Percentiles rank a stretch among this genome's conserved stretches.
phyloP scores from a whole-genome alignment of 129 eudicot genomes.

The Pulicaria dysenterica region DNA sequence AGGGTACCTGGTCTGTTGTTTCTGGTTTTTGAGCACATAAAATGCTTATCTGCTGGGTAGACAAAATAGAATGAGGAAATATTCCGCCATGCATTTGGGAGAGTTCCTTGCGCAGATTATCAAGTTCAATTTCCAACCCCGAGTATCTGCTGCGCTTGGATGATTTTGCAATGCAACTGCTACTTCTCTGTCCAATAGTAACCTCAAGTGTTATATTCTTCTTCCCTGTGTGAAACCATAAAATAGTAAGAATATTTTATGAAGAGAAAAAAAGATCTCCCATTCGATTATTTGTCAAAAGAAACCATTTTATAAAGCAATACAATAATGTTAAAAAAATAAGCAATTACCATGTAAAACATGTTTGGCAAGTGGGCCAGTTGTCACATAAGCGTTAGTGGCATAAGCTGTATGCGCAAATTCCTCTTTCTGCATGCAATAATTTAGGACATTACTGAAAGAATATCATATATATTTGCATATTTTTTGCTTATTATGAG shows the following conservation, averaged over 20 bases:
- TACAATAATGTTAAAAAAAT: background rate
- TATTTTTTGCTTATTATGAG: background rate
- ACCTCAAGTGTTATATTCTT: slow-evolving; percentile 71
- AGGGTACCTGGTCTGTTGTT: slow-evolving; percentile 67
- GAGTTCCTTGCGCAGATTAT: slow-evolving; percentile 78
- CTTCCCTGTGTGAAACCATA: slow-evolving; percentile 51
- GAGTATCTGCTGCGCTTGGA: slow-evolving; percentile 60
- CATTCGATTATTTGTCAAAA: background rate
- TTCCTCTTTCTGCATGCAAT: slow-evolving; percentile 84
- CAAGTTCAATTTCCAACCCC: slow-evolving; percentile 72
- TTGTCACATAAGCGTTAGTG: slow-evolving; percentile 89
- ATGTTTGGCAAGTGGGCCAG: slow-evolving; percentile 82
- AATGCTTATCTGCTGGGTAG: slow-evolving; percentile 76
- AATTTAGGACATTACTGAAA: background rate
- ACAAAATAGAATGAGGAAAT: slow-evolving; percentile 89
- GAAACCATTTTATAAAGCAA: background rate
- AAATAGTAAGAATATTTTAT: background rate
- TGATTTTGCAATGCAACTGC: slow-evolving; percentile 38
- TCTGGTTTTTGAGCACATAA: slow-evolving; percentile 66
- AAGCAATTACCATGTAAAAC: slow-evolving; percentile 70
- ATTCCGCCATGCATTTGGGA: slow-evolving; percentile 76
- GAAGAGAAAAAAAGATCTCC: background rate
- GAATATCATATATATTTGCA: slow-evolving; percentile 13
- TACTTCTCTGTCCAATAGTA: slow-evolving; percentile 40
- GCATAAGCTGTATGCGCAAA: slow-evolving; percentile 91